Percentiles rank a stretch among this genome's conserved stretches.
Evolutionary conservation across 106 monocot genomes (phyloP).

Genomic region (Apostasia shenzhenica): DNA sequence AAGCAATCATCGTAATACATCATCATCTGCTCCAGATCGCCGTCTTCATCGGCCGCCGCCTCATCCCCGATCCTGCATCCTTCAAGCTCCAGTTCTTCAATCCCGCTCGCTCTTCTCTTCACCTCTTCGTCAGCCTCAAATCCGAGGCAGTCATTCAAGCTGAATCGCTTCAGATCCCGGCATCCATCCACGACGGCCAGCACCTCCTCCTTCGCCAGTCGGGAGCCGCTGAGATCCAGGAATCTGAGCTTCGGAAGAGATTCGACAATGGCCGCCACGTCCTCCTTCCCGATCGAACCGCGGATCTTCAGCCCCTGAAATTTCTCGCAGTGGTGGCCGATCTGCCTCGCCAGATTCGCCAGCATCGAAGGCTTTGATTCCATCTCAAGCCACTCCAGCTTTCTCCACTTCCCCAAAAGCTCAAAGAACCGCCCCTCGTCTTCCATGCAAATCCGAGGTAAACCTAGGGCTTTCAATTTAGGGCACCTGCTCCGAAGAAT

Average conservation of each 20-base stretch:
- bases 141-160: conserved; percentile 29
- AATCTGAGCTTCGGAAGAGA: conserved; percentile 16
- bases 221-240: conserved; percentile 30
- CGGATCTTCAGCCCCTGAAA: conserved; percentile 17
- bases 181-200: conserved; percentile 29
- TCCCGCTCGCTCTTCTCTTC: background rate
- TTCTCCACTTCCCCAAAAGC: conserved; percentile 17
- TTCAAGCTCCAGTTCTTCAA: conserved; percentile 21
- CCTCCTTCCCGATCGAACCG: conserved; percentile 32
- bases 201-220: conserved; percentile 24
- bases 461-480: conserved; percentile 7
- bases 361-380: conserved; percentile 35
- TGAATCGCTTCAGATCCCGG: conserved; percentile 25
- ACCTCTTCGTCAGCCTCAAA: conserved; percentile 38
- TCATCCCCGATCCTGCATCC: conserved; percentile 4
- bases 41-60: no score
- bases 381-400: conserved; percentile 33
- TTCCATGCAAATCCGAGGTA: conserved; percentile 17
- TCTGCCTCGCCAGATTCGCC: conserved; percentile 4
- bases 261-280: conserved; percentile 16
- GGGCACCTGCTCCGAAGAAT: conserved; percentile 17
- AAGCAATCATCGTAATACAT: conserved; percentile 1
- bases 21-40: conserved; percentile 1
- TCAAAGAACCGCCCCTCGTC: conserved; percentile 24
- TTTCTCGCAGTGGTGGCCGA: conserved; percentile 17